These are phyloP conservation scores for Pholiota microspora DNA, from an alignment of 768 basidiomycete species.

Conservation along the genomic window DNA sequence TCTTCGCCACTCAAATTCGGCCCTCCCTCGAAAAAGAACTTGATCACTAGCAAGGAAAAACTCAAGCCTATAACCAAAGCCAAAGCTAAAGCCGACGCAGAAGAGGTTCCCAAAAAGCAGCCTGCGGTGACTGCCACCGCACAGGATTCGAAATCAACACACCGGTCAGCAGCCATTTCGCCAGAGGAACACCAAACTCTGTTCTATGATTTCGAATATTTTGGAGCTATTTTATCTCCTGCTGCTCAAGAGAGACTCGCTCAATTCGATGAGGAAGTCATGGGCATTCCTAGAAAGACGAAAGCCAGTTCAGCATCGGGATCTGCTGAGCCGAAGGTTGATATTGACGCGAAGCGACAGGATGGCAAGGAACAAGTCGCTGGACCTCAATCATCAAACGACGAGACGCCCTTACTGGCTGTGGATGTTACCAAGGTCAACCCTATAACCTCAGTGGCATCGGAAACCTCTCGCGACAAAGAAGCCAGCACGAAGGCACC, in stretches of 20 bases:
- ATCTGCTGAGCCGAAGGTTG: background rate
- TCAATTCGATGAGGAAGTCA: constrained; percentile 10
- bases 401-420: background rate
- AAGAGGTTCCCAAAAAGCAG: background rate
- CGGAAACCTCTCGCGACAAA: background rate
- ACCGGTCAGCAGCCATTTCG: background rate
- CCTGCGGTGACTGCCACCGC: background rate
- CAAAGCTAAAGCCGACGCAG: background rate
- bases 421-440: background rate
- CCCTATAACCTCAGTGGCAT: background rate
- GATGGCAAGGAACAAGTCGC: background rate
- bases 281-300: constrained; percentile 1
- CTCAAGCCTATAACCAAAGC: background rate
- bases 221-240: constrained; percentile 9
- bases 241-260: constrained; percentile 4
- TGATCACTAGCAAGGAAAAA: background rate
- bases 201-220: background rate
- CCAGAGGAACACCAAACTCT: background rate
- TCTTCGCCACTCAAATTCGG: constrained; percentile 4
- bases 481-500: background rate
- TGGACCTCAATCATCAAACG: background rate
- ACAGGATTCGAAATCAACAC: background rate
- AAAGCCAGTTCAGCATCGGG: background rate
- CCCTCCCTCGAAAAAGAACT: background rate
- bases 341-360: background rate